Evolutionary conservation across 371 early-diverging fungal genomes (phyloP).

Genomic region (Capillidium heterosporum): DNA sequence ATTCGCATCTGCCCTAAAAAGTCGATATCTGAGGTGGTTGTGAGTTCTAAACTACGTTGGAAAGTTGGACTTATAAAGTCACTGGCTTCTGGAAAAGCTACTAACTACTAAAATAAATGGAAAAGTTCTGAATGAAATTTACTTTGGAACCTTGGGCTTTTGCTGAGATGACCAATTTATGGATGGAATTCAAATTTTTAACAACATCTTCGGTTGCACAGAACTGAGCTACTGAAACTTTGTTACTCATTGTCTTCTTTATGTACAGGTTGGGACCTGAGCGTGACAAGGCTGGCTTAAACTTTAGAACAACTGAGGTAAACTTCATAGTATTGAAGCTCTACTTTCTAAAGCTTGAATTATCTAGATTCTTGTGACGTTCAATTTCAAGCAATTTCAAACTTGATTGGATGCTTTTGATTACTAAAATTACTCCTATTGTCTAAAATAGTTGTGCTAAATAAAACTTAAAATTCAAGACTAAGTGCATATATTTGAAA

Average conservation of each 20-base stretch:
- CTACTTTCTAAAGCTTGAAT: too few species aligned
- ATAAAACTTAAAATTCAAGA: too few species aligned
- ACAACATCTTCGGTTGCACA: slow-evolving; percentile 30
- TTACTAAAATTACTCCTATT: too few species aligned
- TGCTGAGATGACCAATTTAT: slow-evolving; percentile 30
- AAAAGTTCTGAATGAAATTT: background rate
- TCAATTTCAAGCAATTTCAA: too few species aligned
- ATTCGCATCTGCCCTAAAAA: slow-evolving; percentile 37
- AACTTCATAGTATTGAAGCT: too few species aligned
- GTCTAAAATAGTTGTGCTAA: too few species aligned
- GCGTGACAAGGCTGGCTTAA: too few species aligned
- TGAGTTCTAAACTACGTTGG: slow-evolving; percentile 23
- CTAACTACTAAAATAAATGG: slow-evolving; percentile 10
- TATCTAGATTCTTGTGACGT: too few species aligned
- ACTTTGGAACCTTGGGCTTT: slow-evolving; percentile 37
- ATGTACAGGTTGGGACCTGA: too few species aligned
- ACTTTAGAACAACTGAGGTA: too few species aligned
- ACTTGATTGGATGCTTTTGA: too few species aligned
- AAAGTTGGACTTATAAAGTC: slow-evolving; percentile 50
- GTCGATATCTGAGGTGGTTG: slow-evolving; percentile 15
- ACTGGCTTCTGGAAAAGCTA: slow-evolving; percentile 69
- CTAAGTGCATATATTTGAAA: too few species aligned
- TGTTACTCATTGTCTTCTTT: background rate
- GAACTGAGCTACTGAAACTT: slow-evolving; percentile 36
- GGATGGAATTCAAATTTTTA: slow-evolving; percentile 27